phyloP scores from a whole-genome alignment of 169 alveolate genomes.

The Babesia ovata region DNA sequence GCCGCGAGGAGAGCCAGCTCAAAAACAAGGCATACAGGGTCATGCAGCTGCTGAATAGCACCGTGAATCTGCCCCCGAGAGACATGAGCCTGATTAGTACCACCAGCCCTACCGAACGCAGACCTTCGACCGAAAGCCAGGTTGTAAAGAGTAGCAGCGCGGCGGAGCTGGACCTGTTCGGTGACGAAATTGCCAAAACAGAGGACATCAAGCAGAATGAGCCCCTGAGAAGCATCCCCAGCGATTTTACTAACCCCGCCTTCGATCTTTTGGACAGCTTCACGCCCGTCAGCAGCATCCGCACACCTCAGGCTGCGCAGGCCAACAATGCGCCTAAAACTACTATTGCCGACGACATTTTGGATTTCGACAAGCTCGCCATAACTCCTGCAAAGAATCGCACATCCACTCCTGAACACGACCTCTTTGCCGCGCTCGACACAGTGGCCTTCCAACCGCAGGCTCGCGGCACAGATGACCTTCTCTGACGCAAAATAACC shows the following conservation, averaged over 20 bases:
- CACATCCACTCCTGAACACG: constrained; percentile 14
- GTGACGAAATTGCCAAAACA: not conserved
- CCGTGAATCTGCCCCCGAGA: not conserved
- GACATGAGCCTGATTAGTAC: not conserved
- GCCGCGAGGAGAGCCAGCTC: constrained; percentile 53
- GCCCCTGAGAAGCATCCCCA: constrained; percentile 19
- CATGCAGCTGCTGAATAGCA: constrained; percentile 21
- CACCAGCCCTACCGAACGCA: not conserved
- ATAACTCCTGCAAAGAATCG: not conserved
- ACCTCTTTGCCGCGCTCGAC: constrained; percentile 33
- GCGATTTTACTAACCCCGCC: constrained; percentile 30
- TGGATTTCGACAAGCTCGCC: constrained; percentile 29
- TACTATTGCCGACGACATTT: constrained; percentile 10
- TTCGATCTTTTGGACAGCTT: constrained; percentile 50
- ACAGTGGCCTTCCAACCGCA: constrained; percentile 31
- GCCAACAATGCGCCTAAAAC: not conserved
- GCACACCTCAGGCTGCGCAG: constrained; percentile 4
- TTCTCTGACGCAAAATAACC: not conserved
- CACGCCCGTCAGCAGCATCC: constrained; percentile 39
- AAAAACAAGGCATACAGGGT: constrained; percentile 47
- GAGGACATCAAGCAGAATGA: not conserved
- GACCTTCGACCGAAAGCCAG: not conserved
- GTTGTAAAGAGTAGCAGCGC: not conserved
- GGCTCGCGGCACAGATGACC: constrained; percentile 12
- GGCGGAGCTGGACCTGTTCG: constrained; percentile 10